Evolutionary conservation across 805 yeast genomes (phyloP).

Genomic region (Ogataea angusta): DNA sequence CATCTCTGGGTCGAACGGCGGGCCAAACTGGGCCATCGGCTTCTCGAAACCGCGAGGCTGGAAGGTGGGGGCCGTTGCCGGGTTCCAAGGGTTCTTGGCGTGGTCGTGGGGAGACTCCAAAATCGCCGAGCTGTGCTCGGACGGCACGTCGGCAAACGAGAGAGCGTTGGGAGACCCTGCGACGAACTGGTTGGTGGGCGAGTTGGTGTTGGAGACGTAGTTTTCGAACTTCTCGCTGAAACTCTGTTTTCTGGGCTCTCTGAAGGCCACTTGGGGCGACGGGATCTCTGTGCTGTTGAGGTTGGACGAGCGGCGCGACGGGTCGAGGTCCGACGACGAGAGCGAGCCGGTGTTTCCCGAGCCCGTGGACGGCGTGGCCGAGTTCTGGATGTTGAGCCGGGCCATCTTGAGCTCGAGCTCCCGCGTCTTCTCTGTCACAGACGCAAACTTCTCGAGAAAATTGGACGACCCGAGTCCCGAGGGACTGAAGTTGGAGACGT

Average conservation of each 20-base stretch:
- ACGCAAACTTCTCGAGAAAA: constrained; percentile 59
- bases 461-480: constrained; percentile 34
- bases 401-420: constrained; percentile 55
- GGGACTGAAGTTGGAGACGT: constrained; percentile 29
- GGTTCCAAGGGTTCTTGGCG: constrained; percentile 55
- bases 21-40: constrained; percentile 10
- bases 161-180: constrained; percentile 25
- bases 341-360: constrained; percentile 11
- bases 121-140: constrained; percentile 35
- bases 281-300: constrained; percentile 32
- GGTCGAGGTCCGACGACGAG: constrained; percentile 33
- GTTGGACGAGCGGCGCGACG: constrained; percentile 54
- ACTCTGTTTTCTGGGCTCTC: constrained; percentile 42
- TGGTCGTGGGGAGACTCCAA: constrained; percentile 28
- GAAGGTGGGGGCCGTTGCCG: constrained; percentile 59
- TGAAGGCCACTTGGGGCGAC: constrained; percentile 29
- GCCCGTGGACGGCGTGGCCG: constrained; percentile 9
- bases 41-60: constrained; percentile 41
- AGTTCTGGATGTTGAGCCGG: constrained; percentile 30
- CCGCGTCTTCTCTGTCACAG: constrained; percentile 67
- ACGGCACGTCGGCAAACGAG: constrained; percentile 28
- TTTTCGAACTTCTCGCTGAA: constrained; percentile 63
- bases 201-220: constrained; percentile 35
- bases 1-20: constrained; percentile 18
- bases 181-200: constrained; percentile 22